Conservation (phyloP, 768 basidiomycete genomes). For the Leccinum imitatum region DNA sequence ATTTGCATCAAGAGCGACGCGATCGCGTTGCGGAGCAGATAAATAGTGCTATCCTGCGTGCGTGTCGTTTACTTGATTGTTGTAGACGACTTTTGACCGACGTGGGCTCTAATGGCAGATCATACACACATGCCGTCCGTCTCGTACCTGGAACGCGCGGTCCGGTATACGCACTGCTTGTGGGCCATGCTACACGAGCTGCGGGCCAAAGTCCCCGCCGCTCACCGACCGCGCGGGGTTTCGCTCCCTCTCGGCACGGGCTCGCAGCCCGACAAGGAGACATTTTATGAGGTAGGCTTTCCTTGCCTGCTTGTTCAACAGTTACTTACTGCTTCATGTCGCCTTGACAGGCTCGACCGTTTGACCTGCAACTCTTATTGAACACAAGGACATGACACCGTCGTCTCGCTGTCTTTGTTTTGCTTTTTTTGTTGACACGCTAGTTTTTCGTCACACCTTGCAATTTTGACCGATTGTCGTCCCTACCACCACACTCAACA, state of each 20-base stretch:
- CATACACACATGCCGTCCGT: conserved; percentile 49
- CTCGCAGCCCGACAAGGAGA: conserved; percentile 35
- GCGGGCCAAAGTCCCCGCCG: conserved; percentile 43
- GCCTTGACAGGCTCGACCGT: conserved; percentile 42
- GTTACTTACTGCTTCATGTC: not conserved
- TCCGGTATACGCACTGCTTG: conserved; percentile 63
- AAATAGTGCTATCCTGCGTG: conserved; percentile 81
- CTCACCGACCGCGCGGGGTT: conserved; percentile 42
- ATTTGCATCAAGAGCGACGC: conserved; percentile 73
- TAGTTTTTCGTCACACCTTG: not conserved
- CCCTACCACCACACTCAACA: not conserved
- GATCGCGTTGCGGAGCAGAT: conserved; percentile 86
- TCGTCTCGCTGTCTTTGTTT: conserved; percentile 1
- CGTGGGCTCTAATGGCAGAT: conserved; percentile 37
- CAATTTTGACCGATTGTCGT: not conserved
- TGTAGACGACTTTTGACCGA: conserved; percentile 4
- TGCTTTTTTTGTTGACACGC: not conserved
- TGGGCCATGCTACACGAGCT: conserved; percentile 58
- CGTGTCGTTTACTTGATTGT: conserved; percentile 28
- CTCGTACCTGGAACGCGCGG: conserved; percentile 60
- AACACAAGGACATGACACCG: conserved; percentile 43
- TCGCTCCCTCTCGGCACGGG: conserved; percentile 38
- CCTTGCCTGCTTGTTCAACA: not conserved
- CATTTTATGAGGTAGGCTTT: conserved; percentile 37
- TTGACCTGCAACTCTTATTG: conserved; percentile 55